These are phyloP conservation scores for Capniomyces stellatus DNA, from an alignment of 371 early-diverging fungal species.

Conservation along the genomic window DNA sequence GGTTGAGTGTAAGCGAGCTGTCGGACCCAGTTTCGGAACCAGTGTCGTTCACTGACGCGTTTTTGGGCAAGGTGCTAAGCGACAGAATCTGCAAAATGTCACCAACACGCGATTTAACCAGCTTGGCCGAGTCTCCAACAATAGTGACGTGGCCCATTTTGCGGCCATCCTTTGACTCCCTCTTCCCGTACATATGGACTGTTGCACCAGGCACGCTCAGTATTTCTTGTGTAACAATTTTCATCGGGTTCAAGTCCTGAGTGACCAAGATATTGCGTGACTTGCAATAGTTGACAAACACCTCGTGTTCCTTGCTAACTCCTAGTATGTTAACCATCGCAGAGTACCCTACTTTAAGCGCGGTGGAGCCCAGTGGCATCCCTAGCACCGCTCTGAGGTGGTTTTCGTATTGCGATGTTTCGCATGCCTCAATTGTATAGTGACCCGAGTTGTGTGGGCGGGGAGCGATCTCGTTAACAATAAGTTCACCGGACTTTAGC, in stretches of 20 bases:
- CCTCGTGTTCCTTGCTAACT: conserved; percentile 27
- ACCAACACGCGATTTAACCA: conserved; percentile 45
- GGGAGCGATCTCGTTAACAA: conserved; percentile 94
- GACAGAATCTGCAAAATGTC: conserved; percentile 14
- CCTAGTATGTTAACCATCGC: conserved; percentile 93
- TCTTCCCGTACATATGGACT: conserved; percentile 86
- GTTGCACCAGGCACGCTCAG: conserved; percentile 64
- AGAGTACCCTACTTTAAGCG: conserved; percentile 72
- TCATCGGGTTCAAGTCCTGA: conserved; percentile 35
- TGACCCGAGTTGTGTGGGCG: conserved; percentile 97
- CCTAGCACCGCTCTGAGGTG: conserved; percentile 87
- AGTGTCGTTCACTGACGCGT: conserved; percentile 8
- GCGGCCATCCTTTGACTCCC: conserved; percentile 62
- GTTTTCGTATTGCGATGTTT: conserved; percentile 92
- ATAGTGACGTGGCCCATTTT: conserved; percentile 96
- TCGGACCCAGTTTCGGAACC: conserved; percentile 10
- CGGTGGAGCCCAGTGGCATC: conserved; percentile 77
- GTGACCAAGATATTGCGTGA: no score
- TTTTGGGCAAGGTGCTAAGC: conserved; percentile 6
- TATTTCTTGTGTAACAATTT: conserved; percentile 26
- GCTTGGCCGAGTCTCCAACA: conserved; percentile 61
- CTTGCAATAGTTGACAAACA: conserved; percentile 25
- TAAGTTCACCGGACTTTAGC: conserved; percentile 52
- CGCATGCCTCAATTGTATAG: conserved; percentile 91
- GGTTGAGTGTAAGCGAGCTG: conserved; percentile 16